phyloP scores from a whole-genome alignment of 805 yeast genomes.

The Saccharomycopsis sp. region DNA sequence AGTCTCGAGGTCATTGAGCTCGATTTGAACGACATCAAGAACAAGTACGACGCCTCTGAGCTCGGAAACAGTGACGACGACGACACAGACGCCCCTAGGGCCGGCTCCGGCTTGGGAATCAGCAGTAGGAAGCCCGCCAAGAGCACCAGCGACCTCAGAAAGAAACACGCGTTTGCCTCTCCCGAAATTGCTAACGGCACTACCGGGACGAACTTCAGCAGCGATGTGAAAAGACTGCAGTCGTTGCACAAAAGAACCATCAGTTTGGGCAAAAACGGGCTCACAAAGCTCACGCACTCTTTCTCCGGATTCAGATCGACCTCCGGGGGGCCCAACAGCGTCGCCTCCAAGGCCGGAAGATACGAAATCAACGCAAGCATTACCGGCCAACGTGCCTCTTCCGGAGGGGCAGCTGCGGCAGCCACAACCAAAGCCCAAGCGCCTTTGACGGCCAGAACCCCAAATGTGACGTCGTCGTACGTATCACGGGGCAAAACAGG shows the following conservation, averaged over 20 bases:
- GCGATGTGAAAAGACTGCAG: constrained; percentile 10
- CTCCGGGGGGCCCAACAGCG: background rate
- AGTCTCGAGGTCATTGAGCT: constrained; percentile 19
- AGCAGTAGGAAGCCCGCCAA: background rate
- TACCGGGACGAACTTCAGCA: background rate
- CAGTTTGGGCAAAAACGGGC: constrained; percentile 17
- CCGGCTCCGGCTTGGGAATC: background rate
- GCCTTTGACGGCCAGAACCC: background rate
- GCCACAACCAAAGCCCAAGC: background rate
- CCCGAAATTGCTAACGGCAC: background rate
- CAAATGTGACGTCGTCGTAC: background rate
- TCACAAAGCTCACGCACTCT: constrained; percentile 18
- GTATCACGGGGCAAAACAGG: background rate
- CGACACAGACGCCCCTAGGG: background rate
- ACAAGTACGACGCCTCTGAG: background rate
- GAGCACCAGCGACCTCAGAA: background rate
- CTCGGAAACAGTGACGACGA: background rate
- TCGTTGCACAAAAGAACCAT: constrained; percentile 17
- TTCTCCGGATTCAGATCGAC: constrained; percentile 19
- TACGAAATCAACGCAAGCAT: background rate
- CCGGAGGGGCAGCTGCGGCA: background rate
- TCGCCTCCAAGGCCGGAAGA: background rate
- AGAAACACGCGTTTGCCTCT: background rate
- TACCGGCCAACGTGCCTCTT: background rate
- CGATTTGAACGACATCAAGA: constrained; percentile 15